Evolutionary conservation across 164 flowering plant species (phyloP).

Genomic region (Amborella trichopoda): DNA sequence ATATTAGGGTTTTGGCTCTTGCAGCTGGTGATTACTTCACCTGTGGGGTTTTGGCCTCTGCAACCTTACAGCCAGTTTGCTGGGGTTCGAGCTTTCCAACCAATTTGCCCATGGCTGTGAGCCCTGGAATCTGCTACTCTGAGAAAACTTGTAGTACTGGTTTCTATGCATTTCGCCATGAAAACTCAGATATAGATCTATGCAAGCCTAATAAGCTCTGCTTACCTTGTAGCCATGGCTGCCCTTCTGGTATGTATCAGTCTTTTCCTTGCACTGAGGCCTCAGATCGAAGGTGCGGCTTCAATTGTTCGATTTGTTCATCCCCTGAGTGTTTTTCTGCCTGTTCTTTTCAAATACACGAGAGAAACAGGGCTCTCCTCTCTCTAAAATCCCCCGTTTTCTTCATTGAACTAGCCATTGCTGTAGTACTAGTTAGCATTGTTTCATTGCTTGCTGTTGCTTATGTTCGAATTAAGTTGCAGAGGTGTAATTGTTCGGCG

Average conservation of each 20-base stretch:
- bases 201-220: constrained; percentile 50
- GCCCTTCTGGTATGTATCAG: constrained; percentile 60
- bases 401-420: constrained; percentile 64
- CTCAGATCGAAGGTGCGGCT: constrained; percentile 51
- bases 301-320: constrained; percentile 58
- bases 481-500: constrained; percentile 39
- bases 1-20: background rate
- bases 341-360: constrained; percentile 31
- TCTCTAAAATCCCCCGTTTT: constrained; percentile 66
- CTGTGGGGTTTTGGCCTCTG: constrained; percentile 68
- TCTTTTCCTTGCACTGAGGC: constrained; percentile 25
- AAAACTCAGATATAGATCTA: constrained; percentile 13
- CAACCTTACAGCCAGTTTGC: constrained; percentile 57
- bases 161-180: constrained; percentile 35
- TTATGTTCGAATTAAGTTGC: constrained; percentile 61
- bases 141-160: constrained; percentile 57
- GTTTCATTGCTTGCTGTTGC: constrained; percentile 49
- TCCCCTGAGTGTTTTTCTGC: constrained; percentile 44
- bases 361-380: constrained; percentile 30
- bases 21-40: constrained; percentile 55
- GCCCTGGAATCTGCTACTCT: too few species aligned
- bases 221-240: constrained; percentile 57
- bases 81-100: constrained; percentile 84
- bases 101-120: constrained; percentile 62
- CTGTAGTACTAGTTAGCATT: constrained; percentile 35